Evolutionary conservation across 805 yeast species (phyloP), one percentile per base, ranked within the genome.

Genomic region (Pichia cephalocereana): DNA sequence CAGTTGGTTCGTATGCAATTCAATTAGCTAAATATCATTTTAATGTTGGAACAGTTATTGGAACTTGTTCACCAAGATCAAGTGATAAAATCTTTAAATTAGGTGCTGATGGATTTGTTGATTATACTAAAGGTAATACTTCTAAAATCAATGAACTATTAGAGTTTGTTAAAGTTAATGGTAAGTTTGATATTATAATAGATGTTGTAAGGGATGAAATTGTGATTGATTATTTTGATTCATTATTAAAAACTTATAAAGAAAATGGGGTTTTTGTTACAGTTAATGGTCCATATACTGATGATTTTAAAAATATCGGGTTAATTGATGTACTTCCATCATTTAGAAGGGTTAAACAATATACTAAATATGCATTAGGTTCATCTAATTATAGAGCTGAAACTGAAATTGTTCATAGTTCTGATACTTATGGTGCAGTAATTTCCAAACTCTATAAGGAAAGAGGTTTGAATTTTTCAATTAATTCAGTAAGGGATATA

Each of bases 201-300:
- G 95, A 86, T 65, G 72, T 83, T 45, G 79, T 77, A 43, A 90
- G 95, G 39, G 78, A 75, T 48, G 58, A 61, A 27, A 76, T 72
- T 17, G 70, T 81, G 9, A 38, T 48, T 15, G 34, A 39, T 17
- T 44, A 41, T 42, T 68, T 76, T 46, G 57, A 65, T 6, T 54
- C 66, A 40, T 66, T 70, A 26, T 64, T 84, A 52, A 74, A 76
- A 54, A 70, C 76, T 37, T 67, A 67, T 44, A 52, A 63, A 27
- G 70, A 71, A 43, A 74, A 77, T 15, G 71, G 80, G 7, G 67
- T 69, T 5, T 23, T 23, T 5, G 26, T 23, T 23, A 23, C 26
- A 23, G 26, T 23, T 23, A 23, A 23, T 23, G 26, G 26, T 23
- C 26, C 26, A 23, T 23, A 23, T 23, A 23, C 26, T 23, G 26